Base-by-base conservation (phyloP, 2,329 filamentous ascomycete genomes). In the Dendryphion nanum region DNA sequence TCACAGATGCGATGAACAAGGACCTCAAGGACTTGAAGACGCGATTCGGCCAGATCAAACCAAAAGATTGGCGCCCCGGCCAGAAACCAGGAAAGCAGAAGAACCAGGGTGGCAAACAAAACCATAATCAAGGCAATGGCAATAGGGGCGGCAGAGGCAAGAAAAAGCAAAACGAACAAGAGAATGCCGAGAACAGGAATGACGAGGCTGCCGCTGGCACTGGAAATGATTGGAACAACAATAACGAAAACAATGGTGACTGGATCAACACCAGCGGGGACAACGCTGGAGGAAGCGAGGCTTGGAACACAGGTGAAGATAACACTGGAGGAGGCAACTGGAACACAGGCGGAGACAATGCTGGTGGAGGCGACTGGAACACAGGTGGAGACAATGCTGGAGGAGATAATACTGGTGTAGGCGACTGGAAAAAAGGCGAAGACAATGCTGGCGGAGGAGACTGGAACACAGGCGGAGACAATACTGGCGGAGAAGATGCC, bases 31-130 rank as follows among this genome's bases (percentile, higher is more conserved):
- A 34, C 0, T 60, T 50, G 24, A 51, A 37, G 14, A 29, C 35
- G 0, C 53, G 66, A 13, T 71, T 60, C 48, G 59, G 58, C 10
- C 35, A 64, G 28, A 63, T 72, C 45, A 64, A 62, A 18, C 55
- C 61, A 2, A 40, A 43, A 2, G 57, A 51, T 18, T 51, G 46
- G 42, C 47, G 41, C 14, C 34, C 47, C 14, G 42, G 34, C 8
- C 38, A 41, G 13, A 32, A 19, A 40, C 33, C 41, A 37, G 24
- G 30, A 39, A 20, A 39, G 16, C 18, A 20, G 10, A 18, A 33
- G 20, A 20, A 20, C 12, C 16, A 33, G 40, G 20, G 46, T 18
- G 26, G 37, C 42, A 18, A 38, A 19, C 28, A 33, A 10, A 33
- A 33, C 31, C 12, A 21, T 18, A 42, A 47, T 18, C 40, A 46